Evolutionary conservation across 2,329 filamentous ascomycete species (phyloP).

Genomic region (Xylariaceae sp.): DNA sequence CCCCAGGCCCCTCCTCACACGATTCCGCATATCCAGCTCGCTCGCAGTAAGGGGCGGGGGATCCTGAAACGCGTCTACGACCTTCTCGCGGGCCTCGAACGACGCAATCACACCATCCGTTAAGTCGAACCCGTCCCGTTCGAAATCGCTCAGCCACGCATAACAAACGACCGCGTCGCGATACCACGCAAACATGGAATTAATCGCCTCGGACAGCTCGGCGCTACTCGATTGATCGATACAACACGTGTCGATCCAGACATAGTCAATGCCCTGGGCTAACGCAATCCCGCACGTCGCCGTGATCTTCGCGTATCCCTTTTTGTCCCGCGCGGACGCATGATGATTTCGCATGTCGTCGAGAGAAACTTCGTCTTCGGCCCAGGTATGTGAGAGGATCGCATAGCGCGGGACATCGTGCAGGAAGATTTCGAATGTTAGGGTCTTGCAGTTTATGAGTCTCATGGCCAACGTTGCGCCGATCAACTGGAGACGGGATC

Average conservation of each 20-base stretch:
- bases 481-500: too few relatives aligned
- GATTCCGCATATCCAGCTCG: conserved; percentile 19
- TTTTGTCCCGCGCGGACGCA: background rate
- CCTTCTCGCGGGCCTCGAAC: conserved; percentile 13
- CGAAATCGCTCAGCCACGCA: conserved; percentile 21
- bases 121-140: conserved; percentile 10
- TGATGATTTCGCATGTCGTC: conserved; percentile 13
- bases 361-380: conserved; percentile 17
- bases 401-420: conserved; percentile 21
- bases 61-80: conserved; percentile 1
- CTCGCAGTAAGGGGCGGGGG: conserved; percentile 10
- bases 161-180: conserved; percentile 18
- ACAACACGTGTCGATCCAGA: conserved; percentile 26
- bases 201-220: conserved; percentile 25
- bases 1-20: conserved; percentile 14
- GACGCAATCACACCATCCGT: conserved; percentile 14
- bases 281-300: too few relatives aligned
- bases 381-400: conserved; percentile 25
- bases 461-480: conserved; percentile 12
- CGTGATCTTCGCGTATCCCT: conserved; percentile 17
- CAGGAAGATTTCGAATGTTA: conserved; percentile 21
- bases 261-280: conserved; percentile 19
- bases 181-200: conserved; percentile 26
- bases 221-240: conserved; percentile 26
- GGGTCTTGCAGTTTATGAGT: conserved; percentile 21